A percentile compares a stretch with the other conserved stretches of the same genome.
phyloP scores from a whole-genome alignment of 2,329 filamentous ascomycete genomes.

The Blastomyces percursus region DNA sequence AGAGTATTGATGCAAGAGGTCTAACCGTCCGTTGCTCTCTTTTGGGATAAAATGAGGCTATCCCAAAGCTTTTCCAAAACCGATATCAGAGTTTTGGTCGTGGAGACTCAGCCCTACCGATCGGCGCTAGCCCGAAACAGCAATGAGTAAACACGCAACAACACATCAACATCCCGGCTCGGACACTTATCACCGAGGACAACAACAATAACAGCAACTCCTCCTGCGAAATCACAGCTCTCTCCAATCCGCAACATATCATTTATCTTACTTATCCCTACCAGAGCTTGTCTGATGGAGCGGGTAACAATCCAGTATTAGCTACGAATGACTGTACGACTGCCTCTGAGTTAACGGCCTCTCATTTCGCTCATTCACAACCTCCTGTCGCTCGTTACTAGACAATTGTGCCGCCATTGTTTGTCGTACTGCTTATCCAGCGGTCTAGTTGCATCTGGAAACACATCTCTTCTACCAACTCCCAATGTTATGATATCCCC shows the following conservation, averaged over 20 bases:
- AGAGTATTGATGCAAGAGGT: background rate
- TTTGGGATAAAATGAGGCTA: background rate
- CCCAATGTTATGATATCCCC: constrained; percentile 2
- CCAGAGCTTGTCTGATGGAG: background rate
- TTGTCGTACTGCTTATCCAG: constrained; percentile 1
- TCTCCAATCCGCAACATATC: background rate
- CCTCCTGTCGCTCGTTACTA: constrained; percentile 1
- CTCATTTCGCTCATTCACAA: background rate
- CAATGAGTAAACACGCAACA: constrained; percentile 27
- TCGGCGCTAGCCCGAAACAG: constrained; percentile 27
- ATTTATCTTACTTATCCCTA: background rate
- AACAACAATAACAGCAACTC: background rate
- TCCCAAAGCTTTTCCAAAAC: background rate
- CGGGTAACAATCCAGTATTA: background rate
- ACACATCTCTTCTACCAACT: background rate
- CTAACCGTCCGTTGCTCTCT: background rate
- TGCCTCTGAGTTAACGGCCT: background rate
- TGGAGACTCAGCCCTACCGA: constrained; percentile 3
- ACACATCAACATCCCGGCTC: constrained; percentile 20
- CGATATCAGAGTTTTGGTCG: background rate
- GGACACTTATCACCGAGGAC: constrained; percentile 11
- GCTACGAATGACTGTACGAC: background rate
- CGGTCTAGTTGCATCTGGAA: background rate
- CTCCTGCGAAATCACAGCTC: constrained; percentile 5
- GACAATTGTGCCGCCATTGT: background rate